These are phyloP conservation scores for Ottelia alismoides DNA, from an alignment of 106 monocot species.

Conservation along the genomic window DNA sequence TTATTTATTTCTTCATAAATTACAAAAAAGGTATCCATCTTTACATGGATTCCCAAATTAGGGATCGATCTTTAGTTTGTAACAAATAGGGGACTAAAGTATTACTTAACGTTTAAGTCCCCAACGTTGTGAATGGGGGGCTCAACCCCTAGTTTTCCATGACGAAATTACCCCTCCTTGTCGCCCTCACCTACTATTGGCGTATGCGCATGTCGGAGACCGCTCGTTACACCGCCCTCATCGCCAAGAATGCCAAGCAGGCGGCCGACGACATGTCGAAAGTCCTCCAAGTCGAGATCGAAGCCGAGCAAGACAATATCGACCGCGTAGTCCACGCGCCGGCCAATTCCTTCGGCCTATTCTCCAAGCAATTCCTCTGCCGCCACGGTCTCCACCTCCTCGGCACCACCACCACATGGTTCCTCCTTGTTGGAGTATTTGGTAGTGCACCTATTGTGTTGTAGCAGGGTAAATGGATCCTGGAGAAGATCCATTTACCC, in stretches of 20 bases:
- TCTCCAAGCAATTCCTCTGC: conserved; percentile 1
- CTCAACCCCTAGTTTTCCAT: too few relatives aligned
- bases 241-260: conserved; percentile 4
- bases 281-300: conserved; percentile 4
- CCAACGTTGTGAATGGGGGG: too few relatives aligned
- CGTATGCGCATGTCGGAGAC: conserved; percentile 6
- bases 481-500: too few relatives aligned
- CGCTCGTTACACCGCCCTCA: conserved; percentile 4
- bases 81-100: too few relatives aligned
- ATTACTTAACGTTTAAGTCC: too few relatives aligned
- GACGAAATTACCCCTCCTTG: too few relatives aligned
- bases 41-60: too few relatives aligned
- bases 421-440: neutral
- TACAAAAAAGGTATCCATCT: too few relatives aligned
- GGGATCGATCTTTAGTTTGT: too few relatives aligned
- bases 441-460: too few relatives aligned
- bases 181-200: conserved; percentile 6
- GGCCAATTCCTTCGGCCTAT: neutral
- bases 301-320: conserved; percentile 1
- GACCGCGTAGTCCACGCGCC: neutral
- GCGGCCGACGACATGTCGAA: conserved; percentile 4
- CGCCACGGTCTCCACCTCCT: conserved; percentile 4
- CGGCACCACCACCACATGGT: conserved; percentile 4
- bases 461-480: too few relatives aligned
- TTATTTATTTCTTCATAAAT: too few relatives aligned